phyloP scores from a whole-genome alignment of 164 flowering plant genomes.

The Aristolochia fimbriata region DNA sequence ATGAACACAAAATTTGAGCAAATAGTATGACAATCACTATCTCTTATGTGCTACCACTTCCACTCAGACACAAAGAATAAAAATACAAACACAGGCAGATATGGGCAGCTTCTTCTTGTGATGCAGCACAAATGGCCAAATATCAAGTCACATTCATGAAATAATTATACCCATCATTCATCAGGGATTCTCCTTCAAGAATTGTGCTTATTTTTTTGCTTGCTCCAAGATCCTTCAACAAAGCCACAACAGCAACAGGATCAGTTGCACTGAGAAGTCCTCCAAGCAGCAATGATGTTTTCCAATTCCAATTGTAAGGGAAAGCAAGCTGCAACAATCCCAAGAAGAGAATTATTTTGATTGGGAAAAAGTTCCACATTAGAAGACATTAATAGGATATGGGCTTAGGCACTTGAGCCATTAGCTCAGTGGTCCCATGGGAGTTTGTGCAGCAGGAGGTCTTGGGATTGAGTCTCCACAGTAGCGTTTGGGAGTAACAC shows the following conservation, averaged over 20 bases:
- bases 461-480: too few relatives aligned
- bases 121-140: too few relatives aligned
- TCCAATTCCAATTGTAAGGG: slow-evolving; percentile 93
- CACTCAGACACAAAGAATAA: not conserved
- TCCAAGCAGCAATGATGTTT: slow-evolving; percentile 78
- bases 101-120: not conserved
- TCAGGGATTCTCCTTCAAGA: slow-evolving; percentile 96
- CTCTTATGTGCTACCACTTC: too few relatives aligned
- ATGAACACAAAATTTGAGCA: not conserved
- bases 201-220: slow-evolving; percentile 89
- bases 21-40: too few relatives aligned
- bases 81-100: not conserved
- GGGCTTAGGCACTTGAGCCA: too few relatives aligned
- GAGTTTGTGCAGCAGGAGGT: too few relatives aligned
- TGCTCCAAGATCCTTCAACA: slow-evolving; percentile 92
- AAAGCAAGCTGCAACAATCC: slow-evolving; percentile 51
- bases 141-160: not conserved
- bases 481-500: too few relatives aligned
- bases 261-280: slow-evolving; percentile 99
- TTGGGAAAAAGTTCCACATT: not conserved
- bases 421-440: too few relatives aligned
- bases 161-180: slow-evolving; percentile 86
- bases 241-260: slow-evolving; percentile 93
- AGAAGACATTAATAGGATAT: too few relatives aligned
- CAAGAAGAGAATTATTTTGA: slow-evolving; percentile 2